Conservation (phyloP, 768 basidiomycete species). For the Leccinum subtestaceum region DNA sequence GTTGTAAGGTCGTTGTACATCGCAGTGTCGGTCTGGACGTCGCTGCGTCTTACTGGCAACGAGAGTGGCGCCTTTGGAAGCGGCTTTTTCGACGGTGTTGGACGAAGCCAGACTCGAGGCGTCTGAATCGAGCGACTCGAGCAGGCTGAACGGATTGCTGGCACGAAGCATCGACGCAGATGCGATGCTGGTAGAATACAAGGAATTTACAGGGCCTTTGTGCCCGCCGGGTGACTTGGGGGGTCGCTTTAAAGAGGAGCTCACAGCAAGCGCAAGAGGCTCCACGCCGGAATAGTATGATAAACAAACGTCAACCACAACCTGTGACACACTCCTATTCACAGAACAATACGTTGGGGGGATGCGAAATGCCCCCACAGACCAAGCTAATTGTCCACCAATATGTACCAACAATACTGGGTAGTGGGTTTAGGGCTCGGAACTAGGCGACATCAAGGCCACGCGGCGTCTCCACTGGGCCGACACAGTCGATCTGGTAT, state of each 20-base stretch:
- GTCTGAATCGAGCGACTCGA: conserved; percentile 1
- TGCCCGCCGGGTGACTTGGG: background rate
- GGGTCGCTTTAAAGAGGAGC: background rate
- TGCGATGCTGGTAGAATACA: background rate
- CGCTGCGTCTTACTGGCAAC: background rate
- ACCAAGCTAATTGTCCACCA: background rate
- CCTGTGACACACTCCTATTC: background rate
- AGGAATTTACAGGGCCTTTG: background rate
- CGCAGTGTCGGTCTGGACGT: background rate
- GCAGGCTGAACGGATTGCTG: conserved; percentile 5
- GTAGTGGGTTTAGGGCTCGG: conserved; percentile 9
- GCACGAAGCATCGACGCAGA: background rate
- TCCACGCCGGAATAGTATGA: conserved; percentile 7
- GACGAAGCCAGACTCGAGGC: background rate
- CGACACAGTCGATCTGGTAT: conserved; percentile 48
- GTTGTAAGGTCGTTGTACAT: background rate
- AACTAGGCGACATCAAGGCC: conserved; percentile 12
- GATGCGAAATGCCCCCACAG: background rate
- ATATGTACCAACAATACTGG: background rate
- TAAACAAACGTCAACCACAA: conserved; percentile 20
- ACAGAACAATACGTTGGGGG: background rate
- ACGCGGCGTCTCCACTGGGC: conserved; percentile 12
- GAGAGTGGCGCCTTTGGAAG: background rate
- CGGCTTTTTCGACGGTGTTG: background rate
- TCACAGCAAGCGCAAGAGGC: background rate